These are phyloP conservation scores for Populus trichocarpa DNA, from an alignment of 441 rosid genomes.

Conservation along the genomic window DNA sequence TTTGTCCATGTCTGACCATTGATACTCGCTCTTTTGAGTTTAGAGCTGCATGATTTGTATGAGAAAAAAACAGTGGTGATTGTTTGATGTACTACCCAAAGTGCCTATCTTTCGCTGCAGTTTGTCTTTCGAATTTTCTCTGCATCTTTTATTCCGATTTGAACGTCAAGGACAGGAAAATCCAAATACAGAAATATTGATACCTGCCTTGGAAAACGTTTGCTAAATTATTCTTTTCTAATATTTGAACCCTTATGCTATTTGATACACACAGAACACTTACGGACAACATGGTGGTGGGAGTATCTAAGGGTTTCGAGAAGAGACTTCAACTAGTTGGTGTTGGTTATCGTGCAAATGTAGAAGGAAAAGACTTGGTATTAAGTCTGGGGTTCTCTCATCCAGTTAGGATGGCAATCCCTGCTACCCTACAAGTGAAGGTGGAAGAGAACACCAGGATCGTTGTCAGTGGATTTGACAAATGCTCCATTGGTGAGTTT, in stretches of 20 bases:
- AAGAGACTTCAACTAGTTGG: slow-evolving; percentile 77
- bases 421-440: slow-evolving; percentile 61
- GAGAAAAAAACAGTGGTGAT: background rate
- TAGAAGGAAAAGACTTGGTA: slow-evolving; percentile 80
- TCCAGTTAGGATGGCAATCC: slow-evolving; percentile 83
- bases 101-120: background rate
- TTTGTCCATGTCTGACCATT: background rate
- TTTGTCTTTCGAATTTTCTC: background rate
- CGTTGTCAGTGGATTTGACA: slow-evolving; percentile 63
- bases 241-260: background rate
- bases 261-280: slow-evolving; percentile 52
- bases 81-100: background rate
- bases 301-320: slow-evolving; percentile 95
- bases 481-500: slow-evolving; percentile 68
- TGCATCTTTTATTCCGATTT: background rate
- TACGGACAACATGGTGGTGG: slow-evolving; percentile 89
- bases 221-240: background rate
- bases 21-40: background rate
- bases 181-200: background rate
- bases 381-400: slow-evolving; percentile 86
- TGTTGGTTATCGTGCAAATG: slow-evolving; percentile 78
- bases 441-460: slow-evolving; percentile 85
- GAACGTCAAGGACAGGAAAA: background rate
- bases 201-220: background rate
- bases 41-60: background rate